phyloP scores from a whole-genome alignment of 2,329 filamentous ascomycete genomes.

The Didymella glomerata region DNA sequence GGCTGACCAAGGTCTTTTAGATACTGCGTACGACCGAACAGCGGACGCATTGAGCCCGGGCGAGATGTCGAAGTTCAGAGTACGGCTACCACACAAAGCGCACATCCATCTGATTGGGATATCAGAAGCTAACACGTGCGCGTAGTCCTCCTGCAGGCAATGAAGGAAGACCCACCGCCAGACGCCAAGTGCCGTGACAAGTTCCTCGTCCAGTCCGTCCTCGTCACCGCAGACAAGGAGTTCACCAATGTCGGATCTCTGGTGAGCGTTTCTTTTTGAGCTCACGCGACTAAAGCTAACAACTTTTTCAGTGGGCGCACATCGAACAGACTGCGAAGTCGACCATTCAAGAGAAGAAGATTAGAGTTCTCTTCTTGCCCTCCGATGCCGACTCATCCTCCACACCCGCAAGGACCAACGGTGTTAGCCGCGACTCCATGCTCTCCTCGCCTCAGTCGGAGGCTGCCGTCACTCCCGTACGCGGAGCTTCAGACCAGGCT shows the following conservation, averaged over 20 bases:
- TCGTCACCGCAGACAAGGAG: constrained; percentile 83
- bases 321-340: constrained; percentile 78
- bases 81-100: constrained; percentile 55
- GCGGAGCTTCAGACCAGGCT: constrained; percentile 41
- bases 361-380: constrained; percentile 85
- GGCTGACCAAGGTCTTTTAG: constrained; percentile 59
- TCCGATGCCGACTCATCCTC: constrained; percentile 59
- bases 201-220: constrained; percentile 93
- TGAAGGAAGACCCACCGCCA: constrained; percentile 90
- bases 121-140: constrained; percentile 38
- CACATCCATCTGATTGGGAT: constrained; percentile 20
- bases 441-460: constrained; percentile 65
- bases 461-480: constrained; percentile 56
- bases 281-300: constrained; percentile 21
- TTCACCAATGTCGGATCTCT: constrained; percentile 81
- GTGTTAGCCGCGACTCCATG: constrained; percentile 41
- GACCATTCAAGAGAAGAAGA: constrained; percentile 90
- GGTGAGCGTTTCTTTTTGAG: constrained; percentile 60
- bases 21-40: constrained; percentile 98
- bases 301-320: constrained; percentile 72
- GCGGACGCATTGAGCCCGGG: constrained; percentile 90
- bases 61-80: constrained; percentile 91
- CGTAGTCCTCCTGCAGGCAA: constrained; percentile 90
- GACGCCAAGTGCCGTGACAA: constrained; percentile 96
- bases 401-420: constrained; percentile 48